Evolutionary conservation across 148 eudicot species (phyloP).

Genomic region (Mesembryanthemum crystallinum): DNA sequence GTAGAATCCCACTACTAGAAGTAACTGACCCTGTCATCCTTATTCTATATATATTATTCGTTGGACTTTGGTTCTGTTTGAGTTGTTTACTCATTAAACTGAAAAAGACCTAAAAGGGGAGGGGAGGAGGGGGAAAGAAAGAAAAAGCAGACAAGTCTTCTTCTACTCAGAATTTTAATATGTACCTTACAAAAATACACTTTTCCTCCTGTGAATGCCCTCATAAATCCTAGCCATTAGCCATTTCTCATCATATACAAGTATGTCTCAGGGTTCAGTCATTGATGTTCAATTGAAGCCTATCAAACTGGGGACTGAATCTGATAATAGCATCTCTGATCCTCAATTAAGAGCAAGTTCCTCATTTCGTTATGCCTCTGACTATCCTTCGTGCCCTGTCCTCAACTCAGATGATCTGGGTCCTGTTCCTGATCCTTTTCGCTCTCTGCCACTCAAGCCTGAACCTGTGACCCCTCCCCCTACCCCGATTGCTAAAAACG

Average conservation of each 20-base stretch:
- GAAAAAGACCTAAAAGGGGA: neutral
- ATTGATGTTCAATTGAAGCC: neutral
- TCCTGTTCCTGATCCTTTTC: neutral
- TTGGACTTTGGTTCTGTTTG: too few species aligned
- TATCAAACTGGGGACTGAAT: neutral
- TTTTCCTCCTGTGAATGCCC: too few species aligned
- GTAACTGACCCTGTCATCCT: neutral
- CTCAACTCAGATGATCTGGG: slow-evolving; percentile 16
- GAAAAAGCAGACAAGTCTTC: neutral
- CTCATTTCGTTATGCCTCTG: neutral
- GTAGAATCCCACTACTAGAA: too few species aligned
- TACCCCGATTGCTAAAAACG: neutral
- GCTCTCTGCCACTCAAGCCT: neutral
- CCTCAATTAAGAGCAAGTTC: neutral
- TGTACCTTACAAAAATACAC: too few species aligned
- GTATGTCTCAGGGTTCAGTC: neutral
- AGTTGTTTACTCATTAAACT: neutral
- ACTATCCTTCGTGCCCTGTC: slow-evolving; percentile 7
- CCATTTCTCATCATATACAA: too few species aligned
- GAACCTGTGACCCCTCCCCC: slow-evolving; percentile 25
- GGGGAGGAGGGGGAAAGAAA: too few species aligned
- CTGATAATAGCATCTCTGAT: neutral
- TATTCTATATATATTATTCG: too few species aligned
- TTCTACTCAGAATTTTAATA: neutral
- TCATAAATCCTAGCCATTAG: too few species aligned